Conservation (phyloP, 2,329 filamentous ascomycete species). For the Penicillium expansum region DNA sequence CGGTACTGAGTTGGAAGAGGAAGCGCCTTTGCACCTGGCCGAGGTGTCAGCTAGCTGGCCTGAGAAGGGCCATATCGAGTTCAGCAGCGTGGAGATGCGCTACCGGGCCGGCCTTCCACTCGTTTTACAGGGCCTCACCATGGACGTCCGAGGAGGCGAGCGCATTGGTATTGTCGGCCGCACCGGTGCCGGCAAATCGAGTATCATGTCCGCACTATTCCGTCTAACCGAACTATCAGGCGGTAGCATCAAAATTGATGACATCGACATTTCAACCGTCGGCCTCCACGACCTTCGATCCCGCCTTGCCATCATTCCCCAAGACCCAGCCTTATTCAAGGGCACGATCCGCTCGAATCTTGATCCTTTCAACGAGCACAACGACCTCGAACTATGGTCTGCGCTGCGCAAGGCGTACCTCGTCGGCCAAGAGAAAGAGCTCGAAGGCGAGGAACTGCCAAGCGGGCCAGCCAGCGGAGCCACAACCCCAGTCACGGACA, state of each 20-base stretch:
- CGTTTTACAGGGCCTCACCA: constrained; percentile 64
- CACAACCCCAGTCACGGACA: constrained; percentile 32
- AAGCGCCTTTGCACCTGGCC: constrained; percentile 74
- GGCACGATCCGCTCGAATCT: constrained; percentile 47
- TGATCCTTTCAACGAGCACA: constrained; percentile 47
- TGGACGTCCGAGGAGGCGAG: constrained; percentile 46
- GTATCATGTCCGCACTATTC: constrained; percentile 48
- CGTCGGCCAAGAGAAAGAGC: constrained; percentile 46
- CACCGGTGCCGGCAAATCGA: constrained; percentile 48
- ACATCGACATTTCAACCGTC: constrained; percentile 42
- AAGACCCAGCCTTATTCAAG: constrained; percentile 46
- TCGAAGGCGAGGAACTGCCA: constrained; percentile 42
- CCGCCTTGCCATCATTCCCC: constrained; percentile 46
- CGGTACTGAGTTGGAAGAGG: constrained; percentile 79
- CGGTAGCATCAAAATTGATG: constrained; percentile 45
- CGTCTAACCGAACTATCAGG: constrained; percentile 42
- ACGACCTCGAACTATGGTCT: constrained; percentile 48
- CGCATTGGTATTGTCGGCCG: constrained; percentile 49
- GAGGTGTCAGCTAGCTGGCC: constrained; percentile 78
- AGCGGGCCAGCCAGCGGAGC: constrained; percentile 32
- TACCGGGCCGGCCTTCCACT: constrained; percentile 71
- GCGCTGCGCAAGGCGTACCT: constrained; percentile 47
- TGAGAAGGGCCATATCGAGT: constrained; percentile 75
- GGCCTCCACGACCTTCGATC: constrained; percentile 45
- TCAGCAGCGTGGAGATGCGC: constrained; percentile 73